Evolutionary conservation across 2,329 filamentous ascomycete species (phyloP), one percentile per base, ranked within the genome.

Genomic region (Aureobasidium uvarum): DNA sequence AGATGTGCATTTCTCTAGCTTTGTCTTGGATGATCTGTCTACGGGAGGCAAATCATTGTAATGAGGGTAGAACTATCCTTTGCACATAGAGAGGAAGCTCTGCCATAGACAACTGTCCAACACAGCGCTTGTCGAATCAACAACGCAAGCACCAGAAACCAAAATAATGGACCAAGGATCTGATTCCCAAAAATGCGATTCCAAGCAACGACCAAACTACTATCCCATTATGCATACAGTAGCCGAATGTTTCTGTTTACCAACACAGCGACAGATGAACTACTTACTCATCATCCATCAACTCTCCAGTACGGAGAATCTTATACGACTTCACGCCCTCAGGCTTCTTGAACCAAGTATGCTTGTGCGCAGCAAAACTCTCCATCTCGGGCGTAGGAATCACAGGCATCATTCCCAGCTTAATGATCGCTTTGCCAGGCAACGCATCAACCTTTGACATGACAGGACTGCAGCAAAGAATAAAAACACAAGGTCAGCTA

Each of bases 321-420:
- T 77, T 77, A 67, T 75, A 81, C 36, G 75, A 74, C 31, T 72
- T 69, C 23, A 80, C 65, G 2, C 73, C 77, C 0, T 75, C 72
- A 70, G 77, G 75, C 60, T 70, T 73, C 8, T 75, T 76, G 68
- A 80, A 74, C 80, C 81, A 83, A 2, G 70, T 69, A 67, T 82
- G 79, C 56, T 77, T 74, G 67, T 80, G 76, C 23, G 70, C 63
- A 3, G 74, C 77, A 71, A 83, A 83, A 18, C 70, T 74, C 70
- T 83, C 81, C 54, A 73, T 74, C 67, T 81, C 80, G 0, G 81
- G 81, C 65, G 75, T 71, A 5, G 81, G 80, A 33, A 82, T 81
- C 5, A 78, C 72, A 3, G 79, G 79, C 67, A 81, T 81, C 50
- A 84, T 80, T 13, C 81, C 82, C 75, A 83, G 77, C 71, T 84